Evolutionary conservation across 495 filamentous ascomycete species (phyloP).

Genomic region (Letharia columbiana): DNA sequence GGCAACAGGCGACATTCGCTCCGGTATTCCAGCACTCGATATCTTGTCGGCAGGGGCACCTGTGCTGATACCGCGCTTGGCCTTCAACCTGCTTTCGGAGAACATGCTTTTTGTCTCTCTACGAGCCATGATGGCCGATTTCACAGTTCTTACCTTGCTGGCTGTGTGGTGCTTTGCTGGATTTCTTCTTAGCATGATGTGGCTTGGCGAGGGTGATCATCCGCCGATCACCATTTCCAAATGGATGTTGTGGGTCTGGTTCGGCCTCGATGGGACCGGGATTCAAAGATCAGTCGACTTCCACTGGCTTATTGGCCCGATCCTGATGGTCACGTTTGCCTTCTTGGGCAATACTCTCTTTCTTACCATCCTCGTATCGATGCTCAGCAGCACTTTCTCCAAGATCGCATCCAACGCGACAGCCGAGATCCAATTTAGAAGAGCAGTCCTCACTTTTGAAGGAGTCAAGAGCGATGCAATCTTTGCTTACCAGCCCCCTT

Average conservation of each 20-base stretch:
- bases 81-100: conserved; percentile 65
- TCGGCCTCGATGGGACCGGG: conserved; percentile 65
- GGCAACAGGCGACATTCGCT: conserved; percentile 30
- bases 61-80: conserved; percentile 60
- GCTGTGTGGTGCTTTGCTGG: conserved; percentile 66
- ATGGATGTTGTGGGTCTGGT: conserved; percentile 81
- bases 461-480: conserved; percentile 66
- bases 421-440: conserved; percentile 62
- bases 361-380: conserved; percentile 66
- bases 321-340: conserved; percentile 62
- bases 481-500: conserved; percentile 65
- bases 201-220: conserved; percentile 46
- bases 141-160: conserved; percentile 53
- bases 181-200: conserved; percentile 61
- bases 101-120: conserved; percentile 66
- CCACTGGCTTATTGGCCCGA: conserved; percentile 57
- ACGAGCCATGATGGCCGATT: conserved; percentile 66
- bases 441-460: conserved; percentile 64
- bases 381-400: conserved; percentile 63
- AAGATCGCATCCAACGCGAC: conserved; percentile 56
- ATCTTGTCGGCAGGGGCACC: conserved; percentile 62
- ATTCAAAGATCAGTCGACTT: conserved; percentile 57
- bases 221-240: conserved; percentile 52
- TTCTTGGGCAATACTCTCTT: conserved; percentile 71
- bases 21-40: conserved; percentile 52